A percentile compares a stretch with the other conserved stretches of the same genome.
Conservation (phyloP, 768 basidiomycete genomes). For the Termitomyces titanicus region DNA sequence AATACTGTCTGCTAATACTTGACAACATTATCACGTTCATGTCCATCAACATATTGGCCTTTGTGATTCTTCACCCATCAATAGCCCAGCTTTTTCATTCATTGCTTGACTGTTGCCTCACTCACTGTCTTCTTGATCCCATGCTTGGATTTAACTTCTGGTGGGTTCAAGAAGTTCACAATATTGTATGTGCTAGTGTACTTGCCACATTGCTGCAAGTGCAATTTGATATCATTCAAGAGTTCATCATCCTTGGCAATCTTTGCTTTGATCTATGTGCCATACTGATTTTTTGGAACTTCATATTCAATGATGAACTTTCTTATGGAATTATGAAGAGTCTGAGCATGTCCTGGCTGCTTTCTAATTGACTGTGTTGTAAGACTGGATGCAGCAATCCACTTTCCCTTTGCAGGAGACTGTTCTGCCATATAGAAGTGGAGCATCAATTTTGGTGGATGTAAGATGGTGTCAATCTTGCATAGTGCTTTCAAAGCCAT, state of each 20-base stretch:
- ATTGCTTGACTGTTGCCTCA: slow-evolving; percentile 19
- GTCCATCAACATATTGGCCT: slow-evolving; percentile 28
- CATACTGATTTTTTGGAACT: slow-evolving; percentile 18
- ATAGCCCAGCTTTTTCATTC: slow-evolving; percentile 21
- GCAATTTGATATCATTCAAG: slow-evolving; percentile 8
- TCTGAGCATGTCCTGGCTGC: slow-evolving; percentile 6
- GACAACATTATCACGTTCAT: slow-evolving; percentile 27
- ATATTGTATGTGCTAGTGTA: slow-evolving; percentile 19
- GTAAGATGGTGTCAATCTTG: background rate
- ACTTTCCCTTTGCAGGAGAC: background rate
- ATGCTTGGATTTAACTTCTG: slow-evolving; percentile 9
- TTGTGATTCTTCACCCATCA: slow-evolving; percentile 15
- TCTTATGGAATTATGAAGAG: slow-evolving; percentile 16
- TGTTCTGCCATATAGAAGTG: slow-evolving; percentile 2
- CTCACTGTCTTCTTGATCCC: slow-evolving; percentile 9
- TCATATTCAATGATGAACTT: slow-evolving; percentile 6
- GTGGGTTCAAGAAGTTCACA: slow-evolving; percentile 11
- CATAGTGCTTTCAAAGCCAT: background rate
- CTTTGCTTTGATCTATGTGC: slow-evolving; percentile 16
- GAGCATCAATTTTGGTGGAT: background rate
- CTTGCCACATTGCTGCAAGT: slow-evolving; percentile 19
- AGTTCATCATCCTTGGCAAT: slow-evolving; percentile 17
- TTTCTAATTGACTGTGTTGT: background rate
- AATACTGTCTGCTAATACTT: slow-evolving; percentile 22
- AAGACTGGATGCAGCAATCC: slow-evolving; percentile 5